phyloP scores from a whole-genome alignment of 2,329 filamentous ascomycete species.

The Aspergillus texensis region DNA sequence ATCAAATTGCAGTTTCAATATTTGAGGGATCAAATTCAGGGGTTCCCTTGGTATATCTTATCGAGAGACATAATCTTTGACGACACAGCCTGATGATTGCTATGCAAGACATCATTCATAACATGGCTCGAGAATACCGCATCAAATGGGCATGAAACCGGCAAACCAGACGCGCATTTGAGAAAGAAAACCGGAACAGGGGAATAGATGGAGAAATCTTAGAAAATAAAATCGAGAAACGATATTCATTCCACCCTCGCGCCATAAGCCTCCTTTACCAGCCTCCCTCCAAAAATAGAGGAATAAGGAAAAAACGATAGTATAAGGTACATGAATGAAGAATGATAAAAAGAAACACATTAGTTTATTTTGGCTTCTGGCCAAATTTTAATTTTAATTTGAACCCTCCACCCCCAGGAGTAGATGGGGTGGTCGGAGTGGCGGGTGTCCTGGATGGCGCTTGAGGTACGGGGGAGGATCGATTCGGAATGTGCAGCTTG shows the following conservation, averaged over 20 bases:
- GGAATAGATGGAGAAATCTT: conserved; percentile 4
- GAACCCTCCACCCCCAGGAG: conserved; percentile 36
- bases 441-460: conserved; percentile 30
- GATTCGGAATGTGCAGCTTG: conserved; percentile 39
- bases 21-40: conserved; percentile 1
- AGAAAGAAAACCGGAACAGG: conserved; percentile 8
- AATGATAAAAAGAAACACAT: conserved; percentile 3
- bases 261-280: conserved; percentile 21
- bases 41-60: conserved; percentile 5
- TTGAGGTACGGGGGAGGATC: conserved; percentile 31
- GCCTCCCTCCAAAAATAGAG: conserved; percentile 11
- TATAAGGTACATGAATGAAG: conserved; percentile 20
- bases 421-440: conserved; percentile 34
- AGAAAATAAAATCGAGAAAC: conserved; percentile 17
- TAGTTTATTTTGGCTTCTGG: conserved; percentile 33
- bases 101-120: conserved; percentile 21
- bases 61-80: conserved; percentile 9
- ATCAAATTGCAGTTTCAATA: conserved; percentile 13
- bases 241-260: conserved; percentile 18
- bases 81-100: conserved; percentile 10
- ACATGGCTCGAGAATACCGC: conserved; percentile 11
- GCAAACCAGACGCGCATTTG: conserved; percentile 1
- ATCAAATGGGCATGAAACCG: conserved; percentile 10
- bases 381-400: conserved; percentile 48
- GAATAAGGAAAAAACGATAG: conserved; percentile 9